phyloP scores from a whole-genome alignment of 148 eudicot genomes.

The Camellia lanceoleosa region DNA sequence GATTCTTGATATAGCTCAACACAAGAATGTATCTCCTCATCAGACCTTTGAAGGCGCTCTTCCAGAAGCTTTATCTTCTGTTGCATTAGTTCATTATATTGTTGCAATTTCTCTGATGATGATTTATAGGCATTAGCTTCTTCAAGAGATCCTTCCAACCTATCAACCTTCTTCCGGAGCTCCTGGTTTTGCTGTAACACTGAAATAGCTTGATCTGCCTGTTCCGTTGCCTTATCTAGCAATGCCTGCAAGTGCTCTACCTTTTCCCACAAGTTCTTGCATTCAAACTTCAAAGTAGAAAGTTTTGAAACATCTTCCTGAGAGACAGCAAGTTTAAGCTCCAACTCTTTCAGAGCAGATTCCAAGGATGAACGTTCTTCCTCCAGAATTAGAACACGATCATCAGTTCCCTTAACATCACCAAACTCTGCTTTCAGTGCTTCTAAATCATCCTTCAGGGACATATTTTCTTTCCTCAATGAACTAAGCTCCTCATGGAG shows the following conservation, averaged over 20 bases:
- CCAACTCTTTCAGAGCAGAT: constrained; percentile 64
- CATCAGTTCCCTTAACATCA: constrained; percentile 56
- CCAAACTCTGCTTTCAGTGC: constrained; percentile 56
- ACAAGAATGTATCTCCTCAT: constrained; percentile 75
- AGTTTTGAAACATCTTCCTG: constrained; percentile 59
- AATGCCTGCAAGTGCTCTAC: constrained; percentile 62
- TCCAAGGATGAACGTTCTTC: constrained; percentile 54
- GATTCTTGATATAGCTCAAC: constrained; percentile 85
- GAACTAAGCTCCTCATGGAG: constrained; percentile 60
- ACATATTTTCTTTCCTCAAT: constrained; percentile 64
- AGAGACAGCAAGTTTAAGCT: constrained; percentile 59
- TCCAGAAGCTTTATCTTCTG: constrained; percentile 77
- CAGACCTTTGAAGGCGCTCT: constrained; percentile 81
- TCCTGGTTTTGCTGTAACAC: constrained; percentile 84
- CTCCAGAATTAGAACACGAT: constrained; percentile 55
- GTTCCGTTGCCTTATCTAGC: constrained; percentile 72
- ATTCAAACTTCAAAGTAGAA: constrained; percentile 58
- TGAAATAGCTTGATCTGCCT: constrained; percentile 80
- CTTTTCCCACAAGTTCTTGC: constrained; percentile 59
- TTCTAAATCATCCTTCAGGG: constrained; percentile 55
- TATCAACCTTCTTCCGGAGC: constrained; percentile 71
- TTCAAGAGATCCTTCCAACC: constrained; percentile 74
- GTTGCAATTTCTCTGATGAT: constrained; percentile 72
- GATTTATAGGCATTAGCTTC: constrained; percentile 58
- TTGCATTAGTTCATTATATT: constrained; percentile 71